Percentiles rank a stretch among this genome's conserved stretches.
Evolutionary conservation across 164 flowering plant genomes (phyloP).

Genomic region (Santalum album): DNA sequence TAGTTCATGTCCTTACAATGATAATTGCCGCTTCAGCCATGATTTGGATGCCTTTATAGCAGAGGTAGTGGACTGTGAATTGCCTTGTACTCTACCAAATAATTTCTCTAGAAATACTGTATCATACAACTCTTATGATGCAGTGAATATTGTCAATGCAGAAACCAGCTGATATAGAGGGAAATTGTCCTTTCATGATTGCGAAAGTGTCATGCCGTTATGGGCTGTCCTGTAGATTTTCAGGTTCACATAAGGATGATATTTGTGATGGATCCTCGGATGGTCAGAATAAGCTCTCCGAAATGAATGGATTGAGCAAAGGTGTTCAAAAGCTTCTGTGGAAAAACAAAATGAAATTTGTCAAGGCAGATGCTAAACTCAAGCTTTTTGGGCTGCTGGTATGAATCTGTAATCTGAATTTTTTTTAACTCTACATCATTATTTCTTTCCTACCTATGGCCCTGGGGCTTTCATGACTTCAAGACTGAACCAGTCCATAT

Average conservation of each 20-base stretch:
- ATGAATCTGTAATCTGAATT: slow-evolving; percentile 5
- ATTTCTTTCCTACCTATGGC: too few relatives aligned
- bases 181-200: slow-evolving; percentile 64
- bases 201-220: slow-evolving; percentile 60
- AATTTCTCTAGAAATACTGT: too few relatives aligned
- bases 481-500: too few relatives aligned
- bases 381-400: slow-evolving; percentile 72
- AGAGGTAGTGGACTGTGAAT: slow-evolving; percentile 32
- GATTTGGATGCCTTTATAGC: slow-evolving; percentile 75
- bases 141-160: slow-evolving; percentile 22
- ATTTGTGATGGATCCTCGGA: slow-evolving; percentile 11
- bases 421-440: not conserved
- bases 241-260: slow-evolving; percentile 51
- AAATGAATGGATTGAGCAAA: slow-evolving; percentile 70
- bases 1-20: slow-evolving; percentile 49
- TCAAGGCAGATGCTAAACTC: slow-evolving; percentile 68
- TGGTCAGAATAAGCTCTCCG: slow-evolving; percentile 28
- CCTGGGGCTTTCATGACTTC: too few relatives aligned
- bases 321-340: slow-evolving; percentile 88
- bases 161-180: slow-evolving; percentile 83
- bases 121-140: slow-evolving; percentile 3
- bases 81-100: not conserved
- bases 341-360: slow-evolving; percentile 72
- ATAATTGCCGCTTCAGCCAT: slow-evolving; percentile 78
- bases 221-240: slow-evolving; percentile 81